Evolutionary conservation across 2,329 filamentous ascomycete species (phyloP).

Genomic region (Fusarium temperatum): DNA sequence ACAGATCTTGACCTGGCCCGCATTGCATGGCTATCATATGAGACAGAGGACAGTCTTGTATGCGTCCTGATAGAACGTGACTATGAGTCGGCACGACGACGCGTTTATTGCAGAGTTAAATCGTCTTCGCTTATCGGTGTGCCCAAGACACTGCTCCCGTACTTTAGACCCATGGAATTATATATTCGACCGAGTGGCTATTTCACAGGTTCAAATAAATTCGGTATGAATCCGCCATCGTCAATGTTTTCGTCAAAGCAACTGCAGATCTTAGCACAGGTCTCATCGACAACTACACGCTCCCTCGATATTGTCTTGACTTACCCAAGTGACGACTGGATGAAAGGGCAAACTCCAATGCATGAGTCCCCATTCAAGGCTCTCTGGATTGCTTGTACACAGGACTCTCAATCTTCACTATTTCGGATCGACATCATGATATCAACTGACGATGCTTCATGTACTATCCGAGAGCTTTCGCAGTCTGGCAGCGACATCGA

Average conservation of each 20-base stretch:
- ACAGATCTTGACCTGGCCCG: not conserved
- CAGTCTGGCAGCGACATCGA: not conserved
- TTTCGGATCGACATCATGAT: constrained; percentile 3
- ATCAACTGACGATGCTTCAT: constrained; percentile 4
- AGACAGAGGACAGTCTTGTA: not conserved
- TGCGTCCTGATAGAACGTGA: constrained; percentile 6
- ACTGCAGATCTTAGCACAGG: not conserved
- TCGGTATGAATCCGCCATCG: not conserved
- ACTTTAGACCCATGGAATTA: not conserved
- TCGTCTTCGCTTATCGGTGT: not conserved
- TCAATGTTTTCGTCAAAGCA: not conserved
- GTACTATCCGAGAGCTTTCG: not conserved
- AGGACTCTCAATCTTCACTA: not conserved
- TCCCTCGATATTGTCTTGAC: not conserved
- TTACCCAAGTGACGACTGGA: constrained; percentile 2
- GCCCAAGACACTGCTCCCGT: not conserved
- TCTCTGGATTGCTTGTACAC: not conserved
- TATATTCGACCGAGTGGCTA: constrained; percentile 5
- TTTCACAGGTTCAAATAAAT: not conserved
- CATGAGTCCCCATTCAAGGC: constrained; percentile 1
- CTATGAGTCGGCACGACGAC: not conserved
- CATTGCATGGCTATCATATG: constrained; percentile 8
- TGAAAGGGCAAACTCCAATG: not conserved
- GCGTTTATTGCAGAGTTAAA: not conserved
- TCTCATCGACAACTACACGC: not conserved